These are phyloP conservation scores for Parachlorella kessleri DNA, from an alignment of 139 green algal genomes.

Conservation along the genomic window DNA sequence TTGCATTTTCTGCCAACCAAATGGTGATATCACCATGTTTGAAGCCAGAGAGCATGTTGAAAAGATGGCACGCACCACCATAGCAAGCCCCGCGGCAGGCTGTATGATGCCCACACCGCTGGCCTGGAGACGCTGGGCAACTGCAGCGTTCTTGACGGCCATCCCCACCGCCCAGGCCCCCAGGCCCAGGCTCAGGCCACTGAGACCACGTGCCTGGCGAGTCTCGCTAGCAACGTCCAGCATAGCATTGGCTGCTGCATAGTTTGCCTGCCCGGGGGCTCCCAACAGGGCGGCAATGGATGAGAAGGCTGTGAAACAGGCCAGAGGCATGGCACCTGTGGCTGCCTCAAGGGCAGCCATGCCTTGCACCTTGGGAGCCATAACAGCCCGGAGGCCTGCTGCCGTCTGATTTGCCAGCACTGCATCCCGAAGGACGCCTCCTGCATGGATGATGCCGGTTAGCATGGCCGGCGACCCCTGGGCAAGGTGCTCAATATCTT, in stretches of 20 bases:
- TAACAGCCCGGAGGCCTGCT: slow-evolving; percentile 21
- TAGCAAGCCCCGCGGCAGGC: too few relatives aligned
- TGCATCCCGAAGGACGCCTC: slow-evolving; percentile 69
- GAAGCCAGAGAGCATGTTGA: too few relatives aligned
- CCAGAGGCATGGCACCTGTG: background rate
- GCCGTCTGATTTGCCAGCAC: slow-evolving; percentile 52
- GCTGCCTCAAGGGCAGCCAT: background rate
- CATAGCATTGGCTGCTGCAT: slow-evolving; percentile 49
- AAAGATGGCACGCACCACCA: too few relatives aligned
- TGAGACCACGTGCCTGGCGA: slow-evolving; percentile 4
- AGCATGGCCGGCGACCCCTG: too few relatives aligned
- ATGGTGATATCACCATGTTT: too few relatives aligned
- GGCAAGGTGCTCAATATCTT: too few relatives aligned
- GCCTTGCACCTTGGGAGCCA: slow-evolving; percentile 51
- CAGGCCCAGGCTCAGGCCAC: slow-evolving; percentile 34
- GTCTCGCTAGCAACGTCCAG: slow-evolving; percentile 24
- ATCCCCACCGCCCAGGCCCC: slow-evolving; percentile 47
- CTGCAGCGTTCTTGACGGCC: slow-evolving; percentile 44
- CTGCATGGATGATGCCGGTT: slow-evolving; percentile 58
- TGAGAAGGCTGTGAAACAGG: slow-evolving; percentile 28
- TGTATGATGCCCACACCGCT: too few relatives aligned
- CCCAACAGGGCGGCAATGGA: slow-evolving; percentile 36
- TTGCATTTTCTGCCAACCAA: too few relatives aligned
- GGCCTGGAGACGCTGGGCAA: too few relatives aligned
- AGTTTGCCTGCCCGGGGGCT: slow-evolving; percentile 49